Evolutionary conservation across 345 rosid species (phyloP).

Genomic region (Diplotaxis tenuifolia): DNA sequence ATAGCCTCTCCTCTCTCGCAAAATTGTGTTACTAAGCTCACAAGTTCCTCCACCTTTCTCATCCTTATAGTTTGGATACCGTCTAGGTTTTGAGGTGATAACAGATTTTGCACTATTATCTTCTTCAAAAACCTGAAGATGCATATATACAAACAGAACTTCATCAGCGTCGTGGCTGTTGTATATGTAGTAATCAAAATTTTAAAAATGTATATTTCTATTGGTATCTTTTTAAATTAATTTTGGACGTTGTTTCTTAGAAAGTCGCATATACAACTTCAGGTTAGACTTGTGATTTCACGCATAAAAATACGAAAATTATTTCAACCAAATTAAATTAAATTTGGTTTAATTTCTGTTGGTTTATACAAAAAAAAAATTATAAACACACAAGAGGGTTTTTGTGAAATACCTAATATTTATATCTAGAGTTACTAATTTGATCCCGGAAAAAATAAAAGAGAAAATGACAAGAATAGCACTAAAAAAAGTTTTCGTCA

Average conservation of each 20-base stretch:
- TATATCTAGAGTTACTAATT: not conserved
- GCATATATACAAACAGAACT: not conserved
- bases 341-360: not conserved
- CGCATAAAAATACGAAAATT: not conserved
- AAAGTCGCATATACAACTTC: not conserved
- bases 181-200: not conserved
- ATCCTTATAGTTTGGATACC: constrained; percentile 15
- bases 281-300: not conserved
- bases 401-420: not conserved
- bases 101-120: not conserved
- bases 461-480: no score
- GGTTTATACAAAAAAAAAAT: not conserved
- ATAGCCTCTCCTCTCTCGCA: constrained; percentile 35
- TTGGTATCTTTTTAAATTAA: not conserved
- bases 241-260: not conserved
- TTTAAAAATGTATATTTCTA: not conserved
- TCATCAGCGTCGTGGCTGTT: not conserved
- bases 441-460: not conserved
- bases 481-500: no score
- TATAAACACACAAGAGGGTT: not conserved
- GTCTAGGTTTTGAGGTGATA: constrained; percentile 16
- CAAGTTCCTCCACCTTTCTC: constrained; percentile 33
- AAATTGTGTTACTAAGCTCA: constrained; percentile 26
- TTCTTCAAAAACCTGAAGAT: constrained; percentile 26
- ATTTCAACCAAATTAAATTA: not conserved